These are phyloP conservation scores for Tothia fuscella DNA, from an alignment of 2,329 filamentous ascomycete genomes.

Conservation along the genomic window DNA sequence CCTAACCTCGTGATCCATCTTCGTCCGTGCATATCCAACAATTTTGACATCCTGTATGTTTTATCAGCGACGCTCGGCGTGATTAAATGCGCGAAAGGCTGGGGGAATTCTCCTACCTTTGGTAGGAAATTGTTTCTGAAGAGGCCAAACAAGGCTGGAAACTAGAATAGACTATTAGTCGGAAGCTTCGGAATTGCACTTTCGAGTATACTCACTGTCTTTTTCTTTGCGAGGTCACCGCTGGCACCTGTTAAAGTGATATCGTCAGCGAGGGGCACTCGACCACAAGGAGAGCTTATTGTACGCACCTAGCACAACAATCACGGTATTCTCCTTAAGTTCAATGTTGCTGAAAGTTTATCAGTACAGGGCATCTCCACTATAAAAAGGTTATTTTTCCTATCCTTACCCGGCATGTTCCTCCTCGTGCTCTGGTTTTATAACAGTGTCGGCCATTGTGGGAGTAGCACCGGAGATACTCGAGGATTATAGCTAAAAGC, in stretches of 20 bases:
- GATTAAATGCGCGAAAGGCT: too few relatives aligned
- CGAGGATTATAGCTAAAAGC: too few relatives aligned
- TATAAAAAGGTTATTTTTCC: too few relatives aligned
- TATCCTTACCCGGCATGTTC: too few relatives aligned
- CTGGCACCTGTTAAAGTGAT: too few relatives aligned
- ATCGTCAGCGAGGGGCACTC: too few relatives aligned
- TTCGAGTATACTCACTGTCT: slow-evolving; percentile 57
- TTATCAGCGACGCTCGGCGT: too few relatives aligned
- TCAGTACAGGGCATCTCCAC: too few relatives aligned
- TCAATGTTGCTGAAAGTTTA: slow-evolving; percentile 69
- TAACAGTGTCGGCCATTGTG: slow-evolving; percentile 35
- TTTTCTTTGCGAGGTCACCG: slow-evolving; percentile 98
- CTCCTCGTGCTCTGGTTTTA: slow-evolving; percentile 36
- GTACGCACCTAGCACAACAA: slow-evolving; percentile 74
- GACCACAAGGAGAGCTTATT: too few relatives aligned
- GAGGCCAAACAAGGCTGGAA: slow-evolving; percentile 92
- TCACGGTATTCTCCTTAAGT: slow-evolving; percentile 96
- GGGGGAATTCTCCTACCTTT: too few relatives aligned
- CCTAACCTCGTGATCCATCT: slow-evolving; percentile 97
- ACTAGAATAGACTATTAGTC: slow-evolving; percentile 42
- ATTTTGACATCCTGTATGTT: slow-evolving; percentile 95
- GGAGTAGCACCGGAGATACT: not conserved
- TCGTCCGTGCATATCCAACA: slow-evolving; percentile 96
- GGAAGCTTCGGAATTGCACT: not conserved
- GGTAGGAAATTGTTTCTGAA: slow-evolving; percentile 98